phyloP scores from a whole-genome alignment of 164 flowering plant species.

The Sedum album region DNA sequence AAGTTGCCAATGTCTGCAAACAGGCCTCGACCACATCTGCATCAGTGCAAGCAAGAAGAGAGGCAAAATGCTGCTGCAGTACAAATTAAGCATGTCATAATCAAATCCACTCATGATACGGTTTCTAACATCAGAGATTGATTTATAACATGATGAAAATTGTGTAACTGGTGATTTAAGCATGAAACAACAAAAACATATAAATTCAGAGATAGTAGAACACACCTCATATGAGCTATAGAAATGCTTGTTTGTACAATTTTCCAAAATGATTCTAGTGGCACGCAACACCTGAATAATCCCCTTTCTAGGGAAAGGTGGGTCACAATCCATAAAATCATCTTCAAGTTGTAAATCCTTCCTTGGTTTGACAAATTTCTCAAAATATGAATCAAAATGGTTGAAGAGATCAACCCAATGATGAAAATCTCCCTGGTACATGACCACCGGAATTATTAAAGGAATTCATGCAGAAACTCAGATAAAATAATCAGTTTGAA shows the following conservation, averaged over 20 bases:
- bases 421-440: conserved; percentile 85
- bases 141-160: not conserved
- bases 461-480: conserved; percentile 4
- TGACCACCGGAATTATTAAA: conserved; percentile 9
- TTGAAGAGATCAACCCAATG: conserved; percentile 94
- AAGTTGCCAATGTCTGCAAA: conserved; percentile 78
- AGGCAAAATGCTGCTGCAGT: conserved; percentile 77
- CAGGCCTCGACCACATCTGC: conserved; percentile 86
- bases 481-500: not conserved
- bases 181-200: not conserved
- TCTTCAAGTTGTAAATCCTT: conserved; percentile 84
- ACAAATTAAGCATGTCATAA: conserved; percentile 10
- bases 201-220: not conserved
- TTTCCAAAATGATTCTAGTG: conserved; percentile 73
- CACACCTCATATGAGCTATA: conserved; percentile 71
- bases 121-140: not conserved
- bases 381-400: conserved; percentile 89
- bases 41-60: conserved; percentile 83
- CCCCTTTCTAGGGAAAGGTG: conserved; percentile 78
- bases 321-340: conserved; percentile 57
- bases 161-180: too few species aligned
- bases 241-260: conserved; percentile 83
- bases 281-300: conserved; percentile 87
- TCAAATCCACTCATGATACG: not conserved
- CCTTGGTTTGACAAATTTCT: conserved; percentile 68